These are phyloP conservation scores for Chiua virens DNA, from an alignment of 768 basidiomycete species.

Conservation along the genomic window DNA sequence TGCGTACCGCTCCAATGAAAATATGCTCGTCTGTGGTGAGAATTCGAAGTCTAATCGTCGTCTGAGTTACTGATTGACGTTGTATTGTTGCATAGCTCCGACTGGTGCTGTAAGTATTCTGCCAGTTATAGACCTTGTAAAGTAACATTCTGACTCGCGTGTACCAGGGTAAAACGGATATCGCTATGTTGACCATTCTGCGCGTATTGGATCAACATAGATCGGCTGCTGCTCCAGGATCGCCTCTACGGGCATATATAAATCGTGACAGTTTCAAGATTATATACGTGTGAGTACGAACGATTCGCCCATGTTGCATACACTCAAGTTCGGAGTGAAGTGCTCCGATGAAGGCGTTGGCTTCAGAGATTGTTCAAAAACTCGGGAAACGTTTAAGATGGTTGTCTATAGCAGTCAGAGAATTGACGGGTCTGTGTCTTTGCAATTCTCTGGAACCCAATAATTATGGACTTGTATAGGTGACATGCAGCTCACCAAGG, in stretches of 20 bases:
- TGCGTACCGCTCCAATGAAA: slow-evolving; percentile 94
- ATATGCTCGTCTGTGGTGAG: slow-evolving; percentile 70
- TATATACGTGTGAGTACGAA: slow-evolving; percentile 80
- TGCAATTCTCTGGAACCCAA: not conserved
- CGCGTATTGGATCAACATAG: slow-evolving; percentile 81
- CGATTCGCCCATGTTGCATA: not conserved
- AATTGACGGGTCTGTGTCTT: slow-evolving; percentile 71
- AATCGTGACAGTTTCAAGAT: slow-evolving; percentile 83
- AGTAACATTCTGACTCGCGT: slow-evolving; percentile 1
- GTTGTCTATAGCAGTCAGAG: slow-evolving; percentile 83
- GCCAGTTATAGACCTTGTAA: not conserved
- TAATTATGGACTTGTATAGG: slow-evolving; percentile 34
- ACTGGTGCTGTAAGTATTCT: slow-evolving; percentile 83
- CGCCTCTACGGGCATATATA: slow-evolving; percentile 50
- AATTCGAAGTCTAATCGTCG: not conserved
- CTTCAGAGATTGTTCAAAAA: slow-evolving; percentile 93
- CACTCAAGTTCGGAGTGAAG: slow-evolving; percentile 36
- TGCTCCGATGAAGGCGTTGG: slow-evolving; percentile 98
- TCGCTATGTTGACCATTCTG: slow-evolving; percentile 91
- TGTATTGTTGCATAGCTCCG: slow-evolving; percentile 59
- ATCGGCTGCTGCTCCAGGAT: slow-evolving; percentile 26
- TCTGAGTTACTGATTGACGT: not conserved
- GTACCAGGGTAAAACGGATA: slow-evolving; percentile 94
- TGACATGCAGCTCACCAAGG: slow-evolving; percentile 96
- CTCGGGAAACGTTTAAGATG: slow-evolving; percentile 86